Conservation (phyloP, 441 rosid species). For the Cnidoscolus chayamansa region DNA sequence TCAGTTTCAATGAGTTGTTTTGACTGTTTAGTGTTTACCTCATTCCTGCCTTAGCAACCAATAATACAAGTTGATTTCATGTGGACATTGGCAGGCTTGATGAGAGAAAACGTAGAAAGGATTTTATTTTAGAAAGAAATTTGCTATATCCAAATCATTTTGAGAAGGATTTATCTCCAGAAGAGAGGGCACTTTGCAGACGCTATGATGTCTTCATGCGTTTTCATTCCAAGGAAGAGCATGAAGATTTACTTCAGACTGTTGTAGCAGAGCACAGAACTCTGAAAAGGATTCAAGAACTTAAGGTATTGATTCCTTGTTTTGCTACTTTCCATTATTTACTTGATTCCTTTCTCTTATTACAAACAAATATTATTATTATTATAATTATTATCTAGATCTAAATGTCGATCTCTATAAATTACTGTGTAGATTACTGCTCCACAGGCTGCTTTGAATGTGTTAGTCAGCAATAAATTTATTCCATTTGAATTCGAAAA, state of each 20-base stretch:
- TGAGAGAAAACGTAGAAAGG: constrained; percentile 91
- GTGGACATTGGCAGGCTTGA: constrained; percentile 59
- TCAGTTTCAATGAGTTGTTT: not conserved
- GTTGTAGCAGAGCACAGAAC: constrained; percentile 67
- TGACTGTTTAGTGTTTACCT: not conserved
- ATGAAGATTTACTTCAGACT: constrained; percentile 75
- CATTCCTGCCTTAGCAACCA: too few species aligned
- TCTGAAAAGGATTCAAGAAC: constrained; percentile 69
- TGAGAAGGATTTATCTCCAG: constrained; percentile 72
- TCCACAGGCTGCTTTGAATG: too few species aligned
- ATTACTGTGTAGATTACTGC: too few species aligned
- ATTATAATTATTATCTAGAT: not conserved
- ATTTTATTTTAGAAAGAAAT: constrained; percentile 80
- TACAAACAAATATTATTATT: not conserved
- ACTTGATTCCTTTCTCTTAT: not conserved
- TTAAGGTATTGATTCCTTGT: constrained; percentile 46
- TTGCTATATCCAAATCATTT: constrained; percentile 64
- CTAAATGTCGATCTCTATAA: not conserved
- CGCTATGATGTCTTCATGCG: constrained; percentile 83
- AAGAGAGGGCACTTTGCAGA: constrained; percentile 67
- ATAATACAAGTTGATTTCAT: not conserved
- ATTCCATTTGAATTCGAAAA: too few species aligned
- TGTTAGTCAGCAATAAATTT: too few species aligned
- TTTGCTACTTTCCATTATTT: not conserved
- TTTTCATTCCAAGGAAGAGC: constrained; percentile 89